Evolutionary conservation across 1,139 yeast species (phyloP), one percentile per base, ranked within the genome.

Genomic region (Saccharomyces hybrid): DNA sequence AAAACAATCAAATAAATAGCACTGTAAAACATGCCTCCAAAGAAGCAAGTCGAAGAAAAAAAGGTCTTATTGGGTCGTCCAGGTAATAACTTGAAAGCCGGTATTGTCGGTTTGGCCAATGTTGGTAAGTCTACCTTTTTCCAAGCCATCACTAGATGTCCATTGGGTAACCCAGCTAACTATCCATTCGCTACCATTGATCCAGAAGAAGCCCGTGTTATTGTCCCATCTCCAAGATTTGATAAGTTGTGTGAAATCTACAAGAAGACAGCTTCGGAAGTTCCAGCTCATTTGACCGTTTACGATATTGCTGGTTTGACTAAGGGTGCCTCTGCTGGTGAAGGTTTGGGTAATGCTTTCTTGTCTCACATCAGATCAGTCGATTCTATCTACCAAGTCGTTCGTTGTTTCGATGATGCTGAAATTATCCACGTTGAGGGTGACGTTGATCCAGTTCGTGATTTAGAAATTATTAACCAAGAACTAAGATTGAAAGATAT

Each of bases 161-260:
- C 96, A 55, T 80, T 93, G 67, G 99, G 99, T 67, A 93, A 91
- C 76, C 98, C 99, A 58, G 99, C 98, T 61, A 93, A 93, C 75
- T 93, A 91, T 72, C 99, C 99, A 42, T 93, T 91, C 71, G 99
- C 99, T 56, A 93, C 99, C 58, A 93, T 93, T 74, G 99, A 93
- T 66, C 99, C 99, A 52, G 99, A 93, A 78, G 99, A 93, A 78
- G 98, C 99, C 52, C 82, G 97, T 73, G 97, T 91, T 58, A 85
- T 87, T 68, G 99, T 93, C 56, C 99, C 99, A 63, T 90, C 97
- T 49, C 81, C 88, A 60, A 84, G 97, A 73, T 85, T 93, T 70
- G 95, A 90, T 69, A 79, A 78, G 66, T 79, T 89, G 64, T 78
- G 82, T 67, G 80, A 81, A 53, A 73, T 84, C 68, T 89, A 87